phyloP scores from a whole-genome alignment of 306 rosid species.

The Casuarina cunninghamiana region DNA sequence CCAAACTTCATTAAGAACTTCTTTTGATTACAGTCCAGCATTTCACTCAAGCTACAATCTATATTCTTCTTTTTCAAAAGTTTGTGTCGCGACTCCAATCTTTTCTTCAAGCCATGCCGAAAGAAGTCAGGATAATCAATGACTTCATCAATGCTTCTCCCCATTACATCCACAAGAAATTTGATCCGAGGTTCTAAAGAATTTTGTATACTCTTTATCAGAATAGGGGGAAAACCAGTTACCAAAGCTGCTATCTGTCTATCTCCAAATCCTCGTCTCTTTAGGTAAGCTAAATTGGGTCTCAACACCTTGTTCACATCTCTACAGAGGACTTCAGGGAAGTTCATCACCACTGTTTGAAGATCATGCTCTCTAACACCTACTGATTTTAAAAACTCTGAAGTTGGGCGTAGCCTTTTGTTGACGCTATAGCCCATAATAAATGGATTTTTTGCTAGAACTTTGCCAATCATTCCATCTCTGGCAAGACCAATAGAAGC shows the following conservation, averaged over 20 bases:
- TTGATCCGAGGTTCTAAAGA: slow-evolving; percentile 76
- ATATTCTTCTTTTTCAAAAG: slow-evolving; percentile 49
- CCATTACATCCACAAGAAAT: slow-evolving; percentile 78
- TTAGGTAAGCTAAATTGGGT: slow-evolving; percentile 59
- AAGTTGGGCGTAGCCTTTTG: slow-evolving; percentile 71
- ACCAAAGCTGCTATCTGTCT: slow-evolving; percentile 70
- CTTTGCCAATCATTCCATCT: slow-evolving; percentile 80
- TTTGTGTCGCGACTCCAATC: slow-evolving; percentile 65
- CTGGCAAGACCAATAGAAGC: slow-evolving; percentile 65
- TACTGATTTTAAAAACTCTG: slow-evolving; percentile 58
- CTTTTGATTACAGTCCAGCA: slow-evolving; percentile 83
- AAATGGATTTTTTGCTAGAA: slow-evolving; percentile 70
- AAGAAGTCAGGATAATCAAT: slow-evolving; percentile 75
- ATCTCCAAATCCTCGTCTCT: slow-evolving; percentile 61
- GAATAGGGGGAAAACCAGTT: slow-evolving; percentile 78
- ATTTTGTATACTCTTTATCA: slow-evolving; percentile 77
- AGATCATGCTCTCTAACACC: slow-evolving; percentile 64
- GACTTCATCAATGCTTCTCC: slow-evolving; percentile 69
- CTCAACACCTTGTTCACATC: slow-evolving; percentile 71
- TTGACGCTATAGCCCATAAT: slow-evolving; percentile 87
- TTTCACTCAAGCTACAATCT: slow-evolving; percentile 74
- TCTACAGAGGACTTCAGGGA: slow-evolving; percentile 76
- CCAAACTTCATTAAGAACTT: slow-evolving; percentile 71
- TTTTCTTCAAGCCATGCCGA: slow-evolving; percentile 79
- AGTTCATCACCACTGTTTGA: slow-evolving; percentile 63